Conservation (phyloP, 2,329 filamentous ascomycete species). For the Phaeosphaeria sp. region DNA sequence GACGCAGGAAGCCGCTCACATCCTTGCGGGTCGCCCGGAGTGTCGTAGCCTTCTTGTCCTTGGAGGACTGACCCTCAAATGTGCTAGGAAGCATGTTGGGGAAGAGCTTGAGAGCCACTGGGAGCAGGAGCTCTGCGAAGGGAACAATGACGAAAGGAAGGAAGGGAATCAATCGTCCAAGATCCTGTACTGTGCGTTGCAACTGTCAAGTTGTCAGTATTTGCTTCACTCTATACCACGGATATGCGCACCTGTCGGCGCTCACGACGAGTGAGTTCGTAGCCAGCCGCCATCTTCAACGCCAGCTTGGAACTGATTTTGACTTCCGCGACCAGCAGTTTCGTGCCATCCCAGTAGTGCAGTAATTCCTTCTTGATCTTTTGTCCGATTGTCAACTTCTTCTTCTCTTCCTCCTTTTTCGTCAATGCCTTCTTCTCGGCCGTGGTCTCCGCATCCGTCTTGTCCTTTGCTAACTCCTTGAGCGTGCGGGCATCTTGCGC, state of each 20-base stretch:
- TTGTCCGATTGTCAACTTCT: constrained; percentile 87
- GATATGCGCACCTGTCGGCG: constrained; percentile 71
- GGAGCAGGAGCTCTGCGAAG: constrained; percentile 91
- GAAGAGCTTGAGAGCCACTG: constrained; percentile 91
- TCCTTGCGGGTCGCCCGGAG: constrained; percentile 89
- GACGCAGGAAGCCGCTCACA: constrained; percentile 86
- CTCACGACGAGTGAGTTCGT: constrained; percentile 93
- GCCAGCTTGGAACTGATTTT: constrained; percentile 90
- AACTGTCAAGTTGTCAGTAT: constrained; percentile 57
- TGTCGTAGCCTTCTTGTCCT: constrained; percentile 83
- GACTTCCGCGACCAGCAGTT: constrained; percentile 89
- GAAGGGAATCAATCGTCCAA: constrained; percentile 91
- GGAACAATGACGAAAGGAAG: constrained; percentile 97
- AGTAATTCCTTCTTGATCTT: constrained; percentile 93
- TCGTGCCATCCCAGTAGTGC: constrained; percentile 99
- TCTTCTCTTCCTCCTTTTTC: constrained; percentile 70
- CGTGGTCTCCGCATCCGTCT: constrained; percentile 57
- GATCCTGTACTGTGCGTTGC: constrained; percentile 89
- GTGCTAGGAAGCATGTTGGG: constrained; percentile 97
- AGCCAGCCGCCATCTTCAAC: constrained; percentile 96
- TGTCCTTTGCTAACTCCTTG: constrained; percentile 68
- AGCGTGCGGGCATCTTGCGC: constrained; percentile 60
- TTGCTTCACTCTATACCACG: background rate
- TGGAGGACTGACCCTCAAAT: constrained; percentile 89
- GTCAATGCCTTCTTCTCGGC: constrained; percentile 64